Percentiles rank a stretch among this genome's conserved stretches.
phyloP scores from a whole-genome alignment of 1,284 basidiomycete genomes.

The Ganoderma sp. region DNA sequence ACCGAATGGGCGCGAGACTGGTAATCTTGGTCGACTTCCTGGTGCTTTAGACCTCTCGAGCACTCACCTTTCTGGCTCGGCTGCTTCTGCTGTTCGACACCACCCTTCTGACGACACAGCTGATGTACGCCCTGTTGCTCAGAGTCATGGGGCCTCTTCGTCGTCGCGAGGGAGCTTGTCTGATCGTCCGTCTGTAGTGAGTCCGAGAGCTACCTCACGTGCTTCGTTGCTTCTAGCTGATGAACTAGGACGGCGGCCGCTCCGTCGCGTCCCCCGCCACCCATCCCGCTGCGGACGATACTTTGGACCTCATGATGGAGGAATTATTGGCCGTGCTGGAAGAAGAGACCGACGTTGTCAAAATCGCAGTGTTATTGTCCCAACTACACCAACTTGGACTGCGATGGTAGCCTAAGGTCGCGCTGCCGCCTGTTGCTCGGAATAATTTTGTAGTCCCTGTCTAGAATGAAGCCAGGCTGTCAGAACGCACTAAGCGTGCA shows the following conservation, averaged over 20 bases:
- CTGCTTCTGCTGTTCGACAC: background rate
- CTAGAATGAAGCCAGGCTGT: background rate
- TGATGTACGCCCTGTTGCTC: background rate
- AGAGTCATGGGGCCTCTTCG: too few relatives aligned
- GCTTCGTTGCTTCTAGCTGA: conserved; percentile 1
- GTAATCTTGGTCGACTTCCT: background rate
- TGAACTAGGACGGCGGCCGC: background rate
- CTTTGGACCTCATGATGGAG: background rate
- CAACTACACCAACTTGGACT: conserved; percentile 6
- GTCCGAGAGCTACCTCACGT: background rate
- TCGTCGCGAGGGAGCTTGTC: background rate
- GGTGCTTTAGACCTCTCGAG: background rate
- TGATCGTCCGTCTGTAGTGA: background rate
- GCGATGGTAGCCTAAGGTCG: conserved; percentile 1
- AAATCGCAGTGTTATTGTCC: conserved; percentile 4
- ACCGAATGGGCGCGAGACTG: background rate
- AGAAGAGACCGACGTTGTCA: conserved; percentile 9
- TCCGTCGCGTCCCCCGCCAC: background rate
- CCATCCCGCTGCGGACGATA: background rate
- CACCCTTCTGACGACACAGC: background rate
- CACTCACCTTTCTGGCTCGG: background rate
- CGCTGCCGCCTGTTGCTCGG: background rate
- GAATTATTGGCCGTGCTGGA: conserved; percentile 7
- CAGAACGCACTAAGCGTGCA: background rate
- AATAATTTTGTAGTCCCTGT: background rate